Conservation (phyloP, 306 rosid genomes). For the Cotoneaster glaucophyllus region DNA sequence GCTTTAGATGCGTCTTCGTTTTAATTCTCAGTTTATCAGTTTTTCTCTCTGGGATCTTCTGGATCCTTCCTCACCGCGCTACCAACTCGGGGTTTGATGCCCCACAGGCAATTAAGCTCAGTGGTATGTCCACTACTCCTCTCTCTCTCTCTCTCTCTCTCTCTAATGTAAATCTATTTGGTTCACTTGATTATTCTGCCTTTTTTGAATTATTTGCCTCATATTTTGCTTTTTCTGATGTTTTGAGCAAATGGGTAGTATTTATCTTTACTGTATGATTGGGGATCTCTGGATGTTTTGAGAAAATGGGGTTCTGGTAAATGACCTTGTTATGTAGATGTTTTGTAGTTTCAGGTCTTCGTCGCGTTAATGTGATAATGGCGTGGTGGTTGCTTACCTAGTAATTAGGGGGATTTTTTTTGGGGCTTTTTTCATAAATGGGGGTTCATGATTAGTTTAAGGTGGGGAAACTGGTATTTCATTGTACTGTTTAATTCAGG, state of each 20-base stretch:
- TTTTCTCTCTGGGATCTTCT: slow-evolving; percentile 67
- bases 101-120: slow-evolving; percentile 44
- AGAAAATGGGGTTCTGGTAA: neutral
- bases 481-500: neutral
- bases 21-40: slow-evolving; percentile 50
- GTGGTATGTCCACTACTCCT: slow-evolving; percentile 36
- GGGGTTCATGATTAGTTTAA: neutral
- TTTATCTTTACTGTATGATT: neutral
- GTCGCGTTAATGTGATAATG: neutral
- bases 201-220: neutral
- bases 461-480: neutral
- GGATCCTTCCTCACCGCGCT: slow-evolving; percentile 57
- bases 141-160: neutral
- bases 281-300: slow-evolving; percentile 7
- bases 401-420: neutral
- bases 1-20: slow-evolving; percentile 65
- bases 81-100: slow-evolving; percentile 46
- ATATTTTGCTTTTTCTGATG: slow-evolving; percentile 11
- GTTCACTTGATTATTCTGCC: neutral
- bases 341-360: neutral
- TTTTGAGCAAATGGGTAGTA: neutral
- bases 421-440: neutral
- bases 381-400: neutral
- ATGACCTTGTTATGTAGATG: neutral
- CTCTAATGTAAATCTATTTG: neutral